phyloP scores from a whole-genome alignment of 495 filamentous ascomycete genomes.

The Friedmanniomyces simplex region DNA sequence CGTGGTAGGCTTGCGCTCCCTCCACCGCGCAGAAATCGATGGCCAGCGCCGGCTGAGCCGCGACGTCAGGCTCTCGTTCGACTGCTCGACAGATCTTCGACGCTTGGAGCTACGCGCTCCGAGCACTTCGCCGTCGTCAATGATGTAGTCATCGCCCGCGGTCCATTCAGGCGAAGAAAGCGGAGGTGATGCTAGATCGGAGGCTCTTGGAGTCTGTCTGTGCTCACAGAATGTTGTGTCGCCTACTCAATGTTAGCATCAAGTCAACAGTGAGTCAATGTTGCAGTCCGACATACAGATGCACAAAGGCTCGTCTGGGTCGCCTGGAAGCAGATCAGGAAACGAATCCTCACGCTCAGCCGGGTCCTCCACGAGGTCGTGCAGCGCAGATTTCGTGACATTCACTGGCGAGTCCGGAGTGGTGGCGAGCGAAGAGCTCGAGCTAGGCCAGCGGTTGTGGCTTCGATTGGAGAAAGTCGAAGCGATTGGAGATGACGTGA shows the following conservation, averaged over 20 bases:
- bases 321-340: neutral
- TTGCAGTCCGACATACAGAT: constrained; percentile 10
- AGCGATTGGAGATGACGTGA: constrained; percentile 48
- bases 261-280: neutral
- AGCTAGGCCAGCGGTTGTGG: constrained; percentile 51
- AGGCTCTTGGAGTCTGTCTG: neutral
- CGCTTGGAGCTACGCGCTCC: constrained; percentile 45
- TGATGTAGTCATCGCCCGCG: constrained; percentile 29
- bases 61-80: constrained; percentile 53
- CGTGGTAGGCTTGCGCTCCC: constrained; percentile 36
- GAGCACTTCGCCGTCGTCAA: constrained; percentile 45
- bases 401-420: constrained; percentile 37
- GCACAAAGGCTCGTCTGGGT: constrained; percentile 12
- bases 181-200: neutral
- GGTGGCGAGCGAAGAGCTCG: constrained; percentile 50
- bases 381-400: constrained; percentile 10
- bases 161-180: constrained; percentile 9
- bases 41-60: constrained; percentile 62
- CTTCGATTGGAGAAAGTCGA: constrained; percentile 49
- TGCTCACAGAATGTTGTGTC: constrained; percentile 20
- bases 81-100: constrained; percentile 53
- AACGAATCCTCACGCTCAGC: constrained; percentile 12
- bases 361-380: constrained; percentile 19
- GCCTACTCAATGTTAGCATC: constrained; percentile 15
- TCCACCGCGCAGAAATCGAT: constrained; percentile 58